Conservation (phyloP, 164 flowering plant species). For the Chimonanthus praecox region DNA sequence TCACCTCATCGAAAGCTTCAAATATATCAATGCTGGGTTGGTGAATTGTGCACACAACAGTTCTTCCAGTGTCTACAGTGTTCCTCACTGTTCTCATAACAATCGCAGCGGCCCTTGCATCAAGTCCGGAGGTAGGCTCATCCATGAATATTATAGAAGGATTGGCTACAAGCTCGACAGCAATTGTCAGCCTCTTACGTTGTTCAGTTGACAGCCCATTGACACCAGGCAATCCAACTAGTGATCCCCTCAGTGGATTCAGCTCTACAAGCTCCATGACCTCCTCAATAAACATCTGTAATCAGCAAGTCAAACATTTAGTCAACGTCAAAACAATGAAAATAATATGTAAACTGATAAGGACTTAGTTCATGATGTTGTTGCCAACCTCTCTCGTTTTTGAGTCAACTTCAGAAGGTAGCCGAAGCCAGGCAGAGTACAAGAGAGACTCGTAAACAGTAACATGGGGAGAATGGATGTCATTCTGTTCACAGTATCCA, state of each 20-base stretch:
- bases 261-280: constrained; percentile 13
- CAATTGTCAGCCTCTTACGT: too few relatives aligned
- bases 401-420: constrained; percentile 29
- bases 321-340: background rate
- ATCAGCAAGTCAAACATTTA: background rate
- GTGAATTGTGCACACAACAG: constrained; percentile 43
- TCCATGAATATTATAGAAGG: too few relatives aligned
- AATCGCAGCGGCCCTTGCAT: too few relatives aligned
- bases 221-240: constrained; percentile 28
- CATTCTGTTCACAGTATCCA: constrained; percentile 47
- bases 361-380: background rate
- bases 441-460: constrained; percentile 43
- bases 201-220: too few relatives aligned
- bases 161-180: too few relatives aligned
- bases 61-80: too few relatives aligned
- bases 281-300: constrained; percentile 50
- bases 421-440: constrained; percentile 49
- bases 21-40: constrained; percentile 57
- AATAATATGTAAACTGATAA: background rate
- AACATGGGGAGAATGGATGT: constrained; percentile 28
- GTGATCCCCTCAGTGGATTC: constrained; percentile 25
- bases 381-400: constrained; percentile 27
- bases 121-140: too few relatives aligned
- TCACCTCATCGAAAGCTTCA: constrained; percentile 51
- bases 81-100: too few relatives aligned